Evolutionary conservation across 148 eudicot species (phyloP).

Genomic region (Cornus florida): DNA sequence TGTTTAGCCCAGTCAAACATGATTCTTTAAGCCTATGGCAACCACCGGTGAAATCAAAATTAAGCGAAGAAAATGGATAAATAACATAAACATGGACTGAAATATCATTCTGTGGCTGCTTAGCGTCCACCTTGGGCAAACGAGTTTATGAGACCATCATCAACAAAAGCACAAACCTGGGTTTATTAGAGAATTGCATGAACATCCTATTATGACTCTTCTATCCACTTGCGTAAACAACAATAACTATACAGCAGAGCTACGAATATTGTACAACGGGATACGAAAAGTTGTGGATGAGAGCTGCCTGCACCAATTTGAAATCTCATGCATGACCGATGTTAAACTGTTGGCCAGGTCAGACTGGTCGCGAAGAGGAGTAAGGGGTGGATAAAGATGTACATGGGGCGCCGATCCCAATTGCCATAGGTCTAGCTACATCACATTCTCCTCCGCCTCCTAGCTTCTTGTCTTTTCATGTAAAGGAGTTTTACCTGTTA

Average conservation of each 20-base stretch:
- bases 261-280: constrained; percentile 38
- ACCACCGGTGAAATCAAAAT: neutral
- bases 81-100: neutral
- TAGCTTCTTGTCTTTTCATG: constrained; percentile 10
- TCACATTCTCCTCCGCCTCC: constrained; percentile 16
- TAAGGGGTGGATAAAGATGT: constrained; percentile 3
- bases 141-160: no score
- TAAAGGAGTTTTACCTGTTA: constrained; percentile 1
- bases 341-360: neutral
- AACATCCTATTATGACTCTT: constrained; percentile 20
- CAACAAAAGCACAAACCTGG: constrained; percentile 20
- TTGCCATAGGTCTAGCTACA: constrained; percentile 18
- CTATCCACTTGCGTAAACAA: constrained; percentile 18
- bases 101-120: neutral
- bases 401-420: constrained; percentile 10
- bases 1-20: neutral
- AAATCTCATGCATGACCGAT: neutral
- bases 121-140: no score
- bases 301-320: constrained; percentile 19
- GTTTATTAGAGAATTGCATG: constrained; percentile 36
- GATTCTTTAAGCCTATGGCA: neutral
- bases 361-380: neutral
- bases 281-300: constrained; percentile 14
- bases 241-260: constrained; percentile 52
- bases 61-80: neutral